Base-by-base conservation (phyloP, 805 yeast species). In the Debaryomyces maramus region DNA sequence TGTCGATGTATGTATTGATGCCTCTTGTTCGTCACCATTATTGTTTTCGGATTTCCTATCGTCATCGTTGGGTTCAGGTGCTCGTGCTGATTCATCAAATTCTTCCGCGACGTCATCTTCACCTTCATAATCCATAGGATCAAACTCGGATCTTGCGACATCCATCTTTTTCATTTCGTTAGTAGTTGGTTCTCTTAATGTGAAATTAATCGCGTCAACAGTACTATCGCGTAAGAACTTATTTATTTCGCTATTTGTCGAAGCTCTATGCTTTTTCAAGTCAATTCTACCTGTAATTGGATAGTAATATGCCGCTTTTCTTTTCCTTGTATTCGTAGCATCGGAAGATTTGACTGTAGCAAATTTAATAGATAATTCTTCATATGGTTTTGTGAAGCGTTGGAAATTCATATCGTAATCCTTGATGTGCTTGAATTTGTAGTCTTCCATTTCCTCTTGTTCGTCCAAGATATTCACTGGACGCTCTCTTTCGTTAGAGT, bases 251-350 rank as follows among this genome's bases (percentile, higher is more conserved):
- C 65, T 53, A 48, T 70, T 75, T 34, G 79, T 72, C 27, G 79
- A 83, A 10, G 88, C 79, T 62, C 97, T 80, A 59, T 95, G 81
- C 58, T 91, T 84, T 67, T 86, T 88, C 57, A 93, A 78, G 49
- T 84, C 93, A 31, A 88, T 74, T 51, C 83, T 81, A 24, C 90
- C 88, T 10, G 77, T 69, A 13, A 91, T 67, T 6, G 97, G 96
- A 43, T 85, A 79, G 58, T 85, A 93, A 51, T 75, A 77, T 3
- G 88, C 95, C 6, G 78, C 71, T 18, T 70, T 65, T 22, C 77
- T 63, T 34, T 75, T 77, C 37, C 70, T 73, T 5, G 48, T 13
- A 16, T 71, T 58, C 13, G 21, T 27, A 34, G 65, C 69, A 18
- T 47, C 10, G 20, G 33, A 45, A 11, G 45, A 45, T 18, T 47